Base-by-base conservation (phyloP, 1,284 basidiomycete species). In the Ustilago hordei region DNA sequence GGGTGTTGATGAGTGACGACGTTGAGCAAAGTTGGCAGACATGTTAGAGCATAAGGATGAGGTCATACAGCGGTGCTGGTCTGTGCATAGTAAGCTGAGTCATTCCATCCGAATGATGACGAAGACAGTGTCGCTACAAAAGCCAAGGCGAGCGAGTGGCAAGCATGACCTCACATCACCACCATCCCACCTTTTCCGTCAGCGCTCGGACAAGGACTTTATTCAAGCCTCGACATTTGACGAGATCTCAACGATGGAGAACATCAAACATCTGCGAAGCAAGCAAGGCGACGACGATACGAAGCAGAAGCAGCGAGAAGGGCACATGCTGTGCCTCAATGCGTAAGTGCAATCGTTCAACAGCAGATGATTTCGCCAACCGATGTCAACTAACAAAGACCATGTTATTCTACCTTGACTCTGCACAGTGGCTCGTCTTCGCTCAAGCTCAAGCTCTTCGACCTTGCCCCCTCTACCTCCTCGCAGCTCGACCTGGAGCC, bases 391-490 rank as follows among this genome's bases (percentile, higher is more conserved):
- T 50, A 28, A 45, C 43, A 45, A 6, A 11, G 11, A 28, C 23
- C 23, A 28, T 28, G 2, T 9, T 19, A 17, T 19, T 19, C 19
- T 19, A 8, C n/a, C 15, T 45, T 28, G 48, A 50, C 23, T 31
- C 13, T 13, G n/a, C 12, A 8, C 48, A 69, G 72, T 23, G 73
- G 73, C 13, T 75, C 73, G 0, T 75, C 73, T n/a, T 72, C 69
- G 15, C 64, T 75, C 60, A 75, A 75, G 45, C 61, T 75, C 68
- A 75, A 75, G 53, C 36, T 64, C 15, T 75, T 64, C 41, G 47
- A 39, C 12, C 39, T 47, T 45, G 19, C 39, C 55, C 8, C 19
- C 8, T n/a, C n/a, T 50, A 3, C 23, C 11, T 0, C 8, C 48
- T 12, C 28, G 3, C 6, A 50, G 12, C 9, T 31, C 13, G 31